phyloP scores from a whole-genome alignment of 1,284 basidiomycete genomes.

The Ustilago xerochloae region DNA sequence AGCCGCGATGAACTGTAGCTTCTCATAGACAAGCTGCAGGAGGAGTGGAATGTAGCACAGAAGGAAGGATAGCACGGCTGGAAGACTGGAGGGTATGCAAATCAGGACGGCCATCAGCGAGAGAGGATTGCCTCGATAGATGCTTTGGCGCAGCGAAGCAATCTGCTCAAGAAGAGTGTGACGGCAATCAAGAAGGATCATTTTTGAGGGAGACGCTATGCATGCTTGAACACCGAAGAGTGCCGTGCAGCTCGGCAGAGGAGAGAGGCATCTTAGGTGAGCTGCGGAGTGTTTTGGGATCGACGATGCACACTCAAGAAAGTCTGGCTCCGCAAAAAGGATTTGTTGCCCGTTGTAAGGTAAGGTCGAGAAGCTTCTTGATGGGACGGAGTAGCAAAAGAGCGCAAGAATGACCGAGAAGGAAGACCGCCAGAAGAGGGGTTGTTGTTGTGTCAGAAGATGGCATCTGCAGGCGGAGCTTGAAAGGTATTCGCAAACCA shows the following conservation, averaged over 20 bases:
- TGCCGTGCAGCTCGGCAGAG: not conserved
- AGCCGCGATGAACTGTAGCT: too few species aligned
- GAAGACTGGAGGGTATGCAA: too few species aligned
- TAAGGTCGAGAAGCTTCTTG: not conserved
- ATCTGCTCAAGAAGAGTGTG: not conserved
- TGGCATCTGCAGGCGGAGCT: not conserved
- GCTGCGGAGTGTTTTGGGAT: not conserved
- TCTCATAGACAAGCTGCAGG: too few species aligned
- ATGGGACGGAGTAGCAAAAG: not conserved
- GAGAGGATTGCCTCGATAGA: too few species aligned
- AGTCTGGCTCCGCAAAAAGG: not conserved
- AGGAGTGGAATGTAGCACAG: too few species aligned
- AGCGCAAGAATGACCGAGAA: not conserved
- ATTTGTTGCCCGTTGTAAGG: not conserved
- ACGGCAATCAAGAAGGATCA: not conserved
- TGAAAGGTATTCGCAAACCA: not conserved
- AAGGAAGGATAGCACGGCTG: too few species aligned
- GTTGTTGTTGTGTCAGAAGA: not conserved
- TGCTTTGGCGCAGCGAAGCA: not conserved
- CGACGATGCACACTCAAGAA: not conserved
- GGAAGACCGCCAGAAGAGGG: not conserved
- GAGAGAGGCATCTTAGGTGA: not conserved
- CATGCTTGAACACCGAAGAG: slow-evolving; percentile 6
- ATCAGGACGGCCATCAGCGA: not conserved
- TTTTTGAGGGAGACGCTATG: not conserved